Percentiles rank a stretch among this genome's conserved stretches.
Conservation (phyloP, 164 flowering plant species). For the Vitis labrusca region DNA sequence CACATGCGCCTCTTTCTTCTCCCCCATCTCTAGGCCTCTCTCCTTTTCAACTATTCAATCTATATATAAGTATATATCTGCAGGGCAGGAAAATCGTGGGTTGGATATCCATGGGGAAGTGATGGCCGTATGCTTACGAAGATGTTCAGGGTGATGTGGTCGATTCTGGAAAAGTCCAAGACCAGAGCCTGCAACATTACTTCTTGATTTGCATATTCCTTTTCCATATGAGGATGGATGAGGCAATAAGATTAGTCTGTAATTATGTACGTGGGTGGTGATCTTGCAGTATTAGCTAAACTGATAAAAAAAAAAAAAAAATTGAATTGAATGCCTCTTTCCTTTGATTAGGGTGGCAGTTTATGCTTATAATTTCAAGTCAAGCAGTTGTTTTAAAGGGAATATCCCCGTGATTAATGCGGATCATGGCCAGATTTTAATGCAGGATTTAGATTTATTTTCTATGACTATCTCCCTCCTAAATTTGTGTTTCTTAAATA, state of each 20-base stretch:
- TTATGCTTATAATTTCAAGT: slow-evolving; percentile 2
- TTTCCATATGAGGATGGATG: no score
- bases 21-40: neutral
- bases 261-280: neutral
- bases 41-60: neutral
- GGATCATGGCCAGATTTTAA: slow-evolving; percentile 41
- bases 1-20: neutral
- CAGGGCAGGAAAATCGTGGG: slow-evolving; percentile 33
- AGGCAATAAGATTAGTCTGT: neutral
- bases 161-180: slow-evolving; percentile 62
- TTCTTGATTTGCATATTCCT: slow-evolving; percentile 8
- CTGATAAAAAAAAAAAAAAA: no score
- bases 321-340: neutral
- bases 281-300: neutral
- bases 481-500: neutral
- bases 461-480: neutral
- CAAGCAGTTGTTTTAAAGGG: slow-evolving; percentile 9
- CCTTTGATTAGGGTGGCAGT: neutral
- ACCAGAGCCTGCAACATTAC: slow-evolving; percentile 25
- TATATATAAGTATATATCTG: slow-evolving; percentile 6
- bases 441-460: neutral
- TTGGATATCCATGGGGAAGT: slow-evolving; percentile 78
- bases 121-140: slow-evolving; percentile 77
- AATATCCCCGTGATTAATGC: slow-evolving; percentile 43
- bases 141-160: slow-evolving; percentile 91